Evolutionary conservation across 2,329 filamentous ascomycete genomes (phyloP).

Genomic region (Aureobasidium sp.): DNA sequence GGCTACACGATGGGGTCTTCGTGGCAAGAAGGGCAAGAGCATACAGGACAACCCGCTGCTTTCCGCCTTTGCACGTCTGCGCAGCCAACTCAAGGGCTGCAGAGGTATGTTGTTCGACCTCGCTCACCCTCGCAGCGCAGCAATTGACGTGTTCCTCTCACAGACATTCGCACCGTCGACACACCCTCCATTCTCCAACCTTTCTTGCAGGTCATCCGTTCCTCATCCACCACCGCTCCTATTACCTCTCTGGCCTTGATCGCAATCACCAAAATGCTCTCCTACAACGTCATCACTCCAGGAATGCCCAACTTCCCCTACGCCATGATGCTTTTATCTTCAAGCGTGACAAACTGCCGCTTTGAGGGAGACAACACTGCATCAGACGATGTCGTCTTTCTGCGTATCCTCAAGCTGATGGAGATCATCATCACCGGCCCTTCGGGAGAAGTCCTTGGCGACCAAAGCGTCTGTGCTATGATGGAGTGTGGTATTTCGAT

Average conservation of each 20-base stretch:
- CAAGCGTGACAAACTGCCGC: slow-evolving; percentile 92
- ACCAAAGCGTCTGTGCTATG: slow-evolving; percentile 98
- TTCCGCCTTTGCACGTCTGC: slow-evolving; percentile 81
- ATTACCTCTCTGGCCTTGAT: slow-evolving; percentile 93
- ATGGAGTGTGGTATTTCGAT: slow-evolving; percentile 97
- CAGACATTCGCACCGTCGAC: slow-evolving; percentile 82
- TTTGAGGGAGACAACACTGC: slow-evolving; percentile 95
- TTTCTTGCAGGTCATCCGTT: slow-evolving; percentile 93
- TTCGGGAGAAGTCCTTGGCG: slow-evolving; percentile 85
- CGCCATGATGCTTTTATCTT: slow-evolving; percentile 90
- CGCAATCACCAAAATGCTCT: slow-evolving; percentile 91
- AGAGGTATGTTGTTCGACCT: slow-evolving; percentile 50
- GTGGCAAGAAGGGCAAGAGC: slow-evolving; percentile 93
- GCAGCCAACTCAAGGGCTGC: slow-evolving; percentile 77
- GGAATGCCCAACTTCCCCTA: slow-evolving; percentile 79
- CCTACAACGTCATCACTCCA: slow-evolving; percentile 81
- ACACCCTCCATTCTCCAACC: slow-evolving; percentile 82
- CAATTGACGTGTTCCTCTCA: background rate
- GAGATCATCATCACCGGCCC: slow-evolving; percentile 95
- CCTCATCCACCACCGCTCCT: slow-evolving; percentile 88
- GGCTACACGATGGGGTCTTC: slow-evolving; percentile 81
- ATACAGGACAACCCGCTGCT: slow-evolving; percentile 97
- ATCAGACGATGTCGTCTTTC: slow-evolving; percentile 87
- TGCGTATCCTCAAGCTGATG: slow-evolving; percentile 95
- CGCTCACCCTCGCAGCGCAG: background rate